Evolutionary conservation across 1,284 basidiomycete species (phyloP), one percentile per base, ranked within the genome.

Genomic region (Ganoderma leucocontextum): DNA sequence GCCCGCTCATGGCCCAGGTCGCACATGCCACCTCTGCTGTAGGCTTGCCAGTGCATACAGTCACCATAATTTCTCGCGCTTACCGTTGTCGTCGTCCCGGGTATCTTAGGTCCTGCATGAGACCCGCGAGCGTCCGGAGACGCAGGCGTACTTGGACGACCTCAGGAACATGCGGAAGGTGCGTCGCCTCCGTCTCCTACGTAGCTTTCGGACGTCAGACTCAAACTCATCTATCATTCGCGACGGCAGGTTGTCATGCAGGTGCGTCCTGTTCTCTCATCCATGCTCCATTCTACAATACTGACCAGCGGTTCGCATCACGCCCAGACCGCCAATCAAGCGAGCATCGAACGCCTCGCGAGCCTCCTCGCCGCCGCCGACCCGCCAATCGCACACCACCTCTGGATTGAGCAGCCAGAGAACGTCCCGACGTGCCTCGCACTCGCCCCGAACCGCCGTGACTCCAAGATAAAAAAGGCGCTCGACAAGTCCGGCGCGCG

Each of bases 361-460:
- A 60, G 69, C 25, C 62, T 79, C 1, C 79, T 85, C 22, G 75
- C 75, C 0, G 67, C 67, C 2, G 61, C 73, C 33, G 72, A 73
- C 15, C 79, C 79, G 0, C 76, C 79, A 4, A 75, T 83, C 47
- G 78, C 77, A 17, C 81, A 87, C 68, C 81, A 85, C 63, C 73
- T 88, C 13, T 88, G 87, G 87, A 79, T 82, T 42, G 87, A 88
- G 73, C 84, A 86, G 70, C 86, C 86, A 0, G 87, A 88, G 77
- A 80, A 85, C 66, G 70, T 82, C 1, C 81, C 86, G 1, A 86
- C 87, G 0, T 87, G 85, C 70, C 75, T 88, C 41, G 86, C 87
- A 6, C 76, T 88, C 2, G 85, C 84, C 17, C 86, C 87, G 0
- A 88, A 87, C 66, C 76, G 80, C 57, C 80, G 82, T 65, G 81